These are phyloP conservation scores for Penicillium ochrochloron DNA, from an alignment of 495 filamentous ascomycete genomes.

Conservation along the genomic window DNA sequence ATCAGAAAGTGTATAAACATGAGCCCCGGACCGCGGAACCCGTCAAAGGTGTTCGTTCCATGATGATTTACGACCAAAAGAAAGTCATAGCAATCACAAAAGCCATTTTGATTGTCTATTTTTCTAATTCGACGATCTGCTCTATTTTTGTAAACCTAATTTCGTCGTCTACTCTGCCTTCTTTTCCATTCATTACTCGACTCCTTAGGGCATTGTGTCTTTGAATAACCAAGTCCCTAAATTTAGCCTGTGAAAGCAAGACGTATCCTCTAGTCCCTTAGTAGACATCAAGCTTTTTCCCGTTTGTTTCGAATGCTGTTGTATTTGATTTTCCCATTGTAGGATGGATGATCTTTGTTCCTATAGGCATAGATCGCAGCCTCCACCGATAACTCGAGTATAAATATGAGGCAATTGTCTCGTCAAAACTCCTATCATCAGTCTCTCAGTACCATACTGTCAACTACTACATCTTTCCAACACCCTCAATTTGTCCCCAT, in stretches of 20 bases:
- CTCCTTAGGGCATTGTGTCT: background rate
- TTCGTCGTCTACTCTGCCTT: background rate
- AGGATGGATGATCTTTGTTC: background rate
- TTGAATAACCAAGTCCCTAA: background rate
- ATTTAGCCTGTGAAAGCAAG: background rate
- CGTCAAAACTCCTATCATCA: background rate
- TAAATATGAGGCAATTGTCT: background rate
- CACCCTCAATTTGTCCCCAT: no score
- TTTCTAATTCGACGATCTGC: background rate
- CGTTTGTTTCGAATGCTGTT: background rate
- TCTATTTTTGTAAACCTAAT: background rate
- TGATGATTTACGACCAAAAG: constrained; percentile 1
- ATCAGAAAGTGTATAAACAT: background rate
- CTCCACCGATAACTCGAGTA: background rate
- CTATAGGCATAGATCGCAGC: background rate
- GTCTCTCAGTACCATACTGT: background rate
- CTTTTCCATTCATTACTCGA: background rate
- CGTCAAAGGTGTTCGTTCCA: background rate
- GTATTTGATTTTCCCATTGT: background rate
- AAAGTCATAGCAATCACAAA: background rate
- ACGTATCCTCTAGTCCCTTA: background rate
- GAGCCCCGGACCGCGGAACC: background rate
- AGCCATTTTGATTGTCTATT: background rate
- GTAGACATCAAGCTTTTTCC: background rate
- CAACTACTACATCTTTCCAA: background rate